These are phyloP conservation scores for Xanthoconium separans DNA, from an alignment of 1,284 basidiomycete species.

Conservation along the genomic window DNA sequence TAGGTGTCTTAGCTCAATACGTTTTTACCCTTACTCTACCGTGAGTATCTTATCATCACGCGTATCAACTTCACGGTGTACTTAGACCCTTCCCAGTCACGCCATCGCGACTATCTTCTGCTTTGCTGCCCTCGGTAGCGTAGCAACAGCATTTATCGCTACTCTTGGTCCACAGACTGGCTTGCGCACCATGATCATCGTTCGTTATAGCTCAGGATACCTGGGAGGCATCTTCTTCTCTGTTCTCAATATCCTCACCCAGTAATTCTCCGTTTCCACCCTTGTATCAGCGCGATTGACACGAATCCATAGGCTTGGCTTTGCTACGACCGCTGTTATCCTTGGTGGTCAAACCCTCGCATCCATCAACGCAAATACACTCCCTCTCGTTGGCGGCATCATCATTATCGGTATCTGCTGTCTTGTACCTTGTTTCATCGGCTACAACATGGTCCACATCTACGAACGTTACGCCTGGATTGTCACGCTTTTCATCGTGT, in stretches of 20 bases:
- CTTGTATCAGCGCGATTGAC: neutral
- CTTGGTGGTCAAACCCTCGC: conserved; percentile 50
- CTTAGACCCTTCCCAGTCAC: conserved; percentile 33
- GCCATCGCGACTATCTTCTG: conserved; percentile 43
- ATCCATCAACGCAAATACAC: conserved; percentile 39
- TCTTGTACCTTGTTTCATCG: conserved; percentile 48
- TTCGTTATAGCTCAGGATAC: conserved; percentile 57
- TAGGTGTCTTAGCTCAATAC: conserved; percentile 56
- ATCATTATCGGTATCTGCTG: conserved; percentile 44
- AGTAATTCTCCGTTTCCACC: conserved; percentile 33
- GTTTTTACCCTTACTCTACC: conserved; percentile 51
- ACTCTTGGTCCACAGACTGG: conserved; percentile 63
- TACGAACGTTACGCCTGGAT: conserved; percentile 69
- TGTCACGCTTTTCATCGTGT: conserved; percentile 52
- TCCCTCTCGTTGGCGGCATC: conserved; percentile 45
- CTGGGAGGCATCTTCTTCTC: conserved; percentile 56
- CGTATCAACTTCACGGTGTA: neutral
- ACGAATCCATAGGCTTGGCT: conserved; percentile 40
- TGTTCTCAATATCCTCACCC: conserved; percentile 57
- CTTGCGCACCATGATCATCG: conserved; percentile 60
- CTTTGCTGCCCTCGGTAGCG: conserved; percentile 42
- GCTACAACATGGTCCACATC: conserved; percentile 53
- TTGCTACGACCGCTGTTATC: conserved; percentile 45
- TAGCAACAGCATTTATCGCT: conserved; percentile 50
- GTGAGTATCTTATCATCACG: conserved; percentile 24